Evolutionary conservation across 1,139 yeast genomes (phyloP), one percentile per base, ranked within the genome.

Genomic region (Saccharomycopsis hybrid): DNA sequence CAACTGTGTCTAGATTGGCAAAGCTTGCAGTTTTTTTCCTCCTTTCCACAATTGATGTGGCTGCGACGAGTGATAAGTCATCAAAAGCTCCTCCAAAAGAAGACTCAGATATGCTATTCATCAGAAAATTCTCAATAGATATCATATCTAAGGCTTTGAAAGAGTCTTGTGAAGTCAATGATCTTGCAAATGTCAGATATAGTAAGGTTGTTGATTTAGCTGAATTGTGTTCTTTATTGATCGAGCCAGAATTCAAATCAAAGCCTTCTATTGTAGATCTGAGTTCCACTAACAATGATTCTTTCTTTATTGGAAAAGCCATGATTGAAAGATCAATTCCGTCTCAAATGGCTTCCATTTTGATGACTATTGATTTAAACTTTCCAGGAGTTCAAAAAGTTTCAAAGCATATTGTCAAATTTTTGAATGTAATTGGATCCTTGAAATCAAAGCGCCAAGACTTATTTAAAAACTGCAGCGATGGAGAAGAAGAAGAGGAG

Each of bases 111-210:
- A 72, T 87, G 76, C 73, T 79, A 0, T 80, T 82, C 58, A 80
- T 89, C 37, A 70, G 97, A 50, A 82, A 81, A 57, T 85, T 82
- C 60, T 77, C 86, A 7, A 76, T 82, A 32, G 97, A 89, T 56
- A 72, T 82, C 0, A 64, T 87, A n/a, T 71, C 78, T 39, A 85
- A 80, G 57, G 79, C 76, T 1, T 62, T 85, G 45, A 77, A 72
- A 49, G 92, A 84, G 5, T 62, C 69, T 2, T 54, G 63, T 1
- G 60, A 70, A 2, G 58, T 69, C 1, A 58, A 60, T 1, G 65
- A 63, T n/a, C 51, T 60, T 4, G 63, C 73, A 4, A 68, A 69
- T 29, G 59, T 61, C 2, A 70, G 76, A 33, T 82, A 82, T 58
- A 71, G 80, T 8, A 78, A 80, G 59, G 62, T 84, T 28, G 67